Evolutionary conservation across 2,329 filamentous ascomycete species (phyloP).

Genomic region (Talaromyces atroroseus): DNA sequence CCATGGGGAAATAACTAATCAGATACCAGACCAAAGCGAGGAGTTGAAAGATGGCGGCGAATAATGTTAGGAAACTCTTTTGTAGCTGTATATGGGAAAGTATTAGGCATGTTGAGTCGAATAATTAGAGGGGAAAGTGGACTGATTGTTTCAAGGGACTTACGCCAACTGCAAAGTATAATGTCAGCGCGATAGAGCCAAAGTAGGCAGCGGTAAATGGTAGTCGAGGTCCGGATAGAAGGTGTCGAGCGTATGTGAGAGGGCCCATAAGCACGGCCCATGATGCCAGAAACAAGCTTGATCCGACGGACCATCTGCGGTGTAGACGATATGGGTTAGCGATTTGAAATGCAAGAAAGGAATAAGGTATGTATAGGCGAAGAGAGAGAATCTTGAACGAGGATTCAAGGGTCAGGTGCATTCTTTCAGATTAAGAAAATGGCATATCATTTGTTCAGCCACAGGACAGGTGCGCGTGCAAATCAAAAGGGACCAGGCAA

Average conservation of each 20-base stretch:
- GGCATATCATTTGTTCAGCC: conserved; percentile 8
- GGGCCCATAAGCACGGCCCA: conserved; percentile 96
- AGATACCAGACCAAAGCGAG: conserved; percentile 85
- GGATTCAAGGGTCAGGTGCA: conserved; percentile 1
- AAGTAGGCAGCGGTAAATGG: conserved; percentile 95
- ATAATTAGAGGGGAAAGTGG: no score
- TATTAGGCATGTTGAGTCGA: no score
- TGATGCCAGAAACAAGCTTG: conserved; percentile 79
- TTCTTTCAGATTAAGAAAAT: not conserved
- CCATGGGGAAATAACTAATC: conserved; percentile 97
- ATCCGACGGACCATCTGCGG: conserved; percentile 90
- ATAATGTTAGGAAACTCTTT: conserved; percentile 75
- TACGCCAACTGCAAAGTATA: conserved; percentile 90
- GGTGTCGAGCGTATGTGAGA: conserved; percentile 72
- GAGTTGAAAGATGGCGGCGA: conserved; percentile 78
- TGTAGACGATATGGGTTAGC: not conserved
- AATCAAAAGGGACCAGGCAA: not conserved
- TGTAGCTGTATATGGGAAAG: conserved; percentile 56
- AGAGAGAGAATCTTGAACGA: not conserved
- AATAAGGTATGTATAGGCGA: not conserved
- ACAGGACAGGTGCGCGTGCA: conserved; percentile 7
- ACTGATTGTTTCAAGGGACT: no score
- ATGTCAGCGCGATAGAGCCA: conserved; percentile 80
- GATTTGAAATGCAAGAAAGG: not conserved
- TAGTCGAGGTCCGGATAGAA: conserved; percentile 75